A percentile compares a stretch with the other conserved stretches of the same genome.
Evolutionary conservation across 352 stramenopile genomes (phyloP).

Genomic region (Globisporangium echinulatum): DNA sequence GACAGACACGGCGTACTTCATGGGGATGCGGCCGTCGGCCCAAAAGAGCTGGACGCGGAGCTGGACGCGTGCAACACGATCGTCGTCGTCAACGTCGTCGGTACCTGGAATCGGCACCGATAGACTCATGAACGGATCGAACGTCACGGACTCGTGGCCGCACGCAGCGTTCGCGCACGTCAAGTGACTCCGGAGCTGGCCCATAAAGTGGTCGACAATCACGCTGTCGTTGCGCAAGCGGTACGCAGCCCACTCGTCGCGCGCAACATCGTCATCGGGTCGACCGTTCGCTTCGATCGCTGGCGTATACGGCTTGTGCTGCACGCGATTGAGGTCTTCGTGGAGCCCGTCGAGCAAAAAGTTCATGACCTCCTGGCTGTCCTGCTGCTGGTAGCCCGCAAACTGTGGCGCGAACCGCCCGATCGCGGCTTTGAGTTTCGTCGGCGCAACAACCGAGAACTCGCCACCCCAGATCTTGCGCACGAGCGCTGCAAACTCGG

Average conservation of each 20-base stretch:
- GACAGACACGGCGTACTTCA: constrained; percentile 61
- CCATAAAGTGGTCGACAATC: constrained; percentile 89
- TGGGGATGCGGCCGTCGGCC: constrained; percentile 63
- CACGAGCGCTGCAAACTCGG: constrained; percentile 93
- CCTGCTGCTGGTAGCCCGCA: constrained; percentile 85
- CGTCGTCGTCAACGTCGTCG: constrained; percentile 17
- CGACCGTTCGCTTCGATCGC: constrained; percentile 69
- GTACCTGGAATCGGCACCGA: constrained; percentile 84
- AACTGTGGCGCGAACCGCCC: constrained; percentile 86
- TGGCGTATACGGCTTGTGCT: constrained; percentile 72
- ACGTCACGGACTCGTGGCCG: constrained; percentile 75
- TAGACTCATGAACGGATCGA: constrained; percentile 88
- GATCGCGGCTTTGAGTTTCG: constrained; percentile 78
- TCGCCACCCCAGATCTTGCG: constrained; percentile 93
- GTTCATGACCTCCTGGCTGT: constrained; percentile 91
- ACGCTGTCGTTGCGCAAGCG: constrained; percentile 89
- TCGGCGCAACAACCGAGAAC: constrained; percentile 75
- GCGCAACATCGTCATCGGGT: constrained; percentile 52
- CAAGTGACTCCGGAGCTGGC: constrained; percentile 83
- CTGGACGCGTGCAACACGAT: constrained; percentile 2
- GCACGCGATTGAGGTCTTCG: constrained; percentile 89
- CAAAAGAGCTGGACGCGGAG: constrained; percentile 71
- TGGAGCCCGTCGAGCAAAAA: constrained; percentile 90
- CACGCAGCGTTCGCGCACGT: constrained; percentile 78
- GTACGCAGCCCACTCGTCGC: constrained; percentile 82